phyloP scores from a whole-genome alignment of 2,329 filamentous ascomycete species.

The Calonectria henricotiae region DNA sequence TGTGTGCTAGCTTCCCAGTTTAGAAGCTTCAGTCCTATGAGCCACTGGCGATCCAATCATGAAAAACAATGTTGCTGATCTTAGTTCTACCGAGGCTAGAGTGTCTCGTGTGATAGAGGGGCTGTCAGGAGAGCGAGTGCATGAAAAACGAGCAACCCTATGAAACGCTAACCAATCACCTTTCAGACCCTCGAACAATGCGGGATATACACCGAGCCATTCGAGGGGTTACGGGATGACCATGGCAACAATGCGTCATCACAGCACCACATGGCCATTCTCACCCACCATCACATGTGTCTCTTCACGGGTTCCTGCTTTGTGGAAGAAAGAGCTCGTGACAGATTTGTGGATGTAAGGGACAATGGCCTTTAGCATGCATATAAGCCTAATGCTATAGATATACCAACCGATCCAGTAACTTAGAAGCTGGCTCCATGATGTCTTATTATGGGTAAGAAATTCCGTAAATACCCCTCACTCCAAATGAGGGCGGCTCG shows the following conservation, averaged over 20 bases:
- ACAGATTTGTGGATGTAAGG: background rate
- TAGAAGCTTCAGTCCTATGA: conserved; percentile 1
- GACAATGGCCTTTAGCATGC: background rate
- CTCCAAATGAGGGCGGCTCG: background rate
- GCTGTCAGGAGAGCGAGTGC: conserved; percentile 10
- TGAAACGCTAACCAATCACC: background rate
- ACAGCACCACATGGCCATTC: background rate
- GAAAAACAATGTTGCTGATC: conserved; percentile 8
- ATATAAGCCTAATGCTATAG: conserved; percentile 19
- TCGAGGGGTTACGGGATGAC: background rate
- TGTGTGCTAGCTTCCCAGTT: conserved; percentile 29
- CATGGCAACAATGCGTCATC: background rate
- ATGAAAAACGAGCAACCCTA: background rate
- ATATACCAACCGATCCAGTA: background rate
- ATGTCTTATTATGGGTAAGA: background rate
- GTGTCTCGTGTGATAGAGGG: background rate
- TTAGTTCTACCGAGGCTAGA: conserved; percentile 7
- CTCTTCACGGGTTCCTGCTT: background rate
- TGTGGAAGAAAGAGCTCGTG: background rate
- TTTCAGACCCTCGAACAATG: background rate
- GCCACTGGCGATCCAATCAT: conserved; percentile 35
- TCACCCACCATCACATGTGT: conserved; percentile 5
- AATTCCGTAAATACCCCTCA: background rate
- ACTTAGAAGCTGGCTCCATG: too few relatives aligned
- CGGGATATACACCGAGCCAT: background rate